These are phyloP conservation scores for Tympanopsis confertula DNA, from an alignment of 2,329 filamentous ascomycete genomes.

Conservation along the genomic window DNA sequence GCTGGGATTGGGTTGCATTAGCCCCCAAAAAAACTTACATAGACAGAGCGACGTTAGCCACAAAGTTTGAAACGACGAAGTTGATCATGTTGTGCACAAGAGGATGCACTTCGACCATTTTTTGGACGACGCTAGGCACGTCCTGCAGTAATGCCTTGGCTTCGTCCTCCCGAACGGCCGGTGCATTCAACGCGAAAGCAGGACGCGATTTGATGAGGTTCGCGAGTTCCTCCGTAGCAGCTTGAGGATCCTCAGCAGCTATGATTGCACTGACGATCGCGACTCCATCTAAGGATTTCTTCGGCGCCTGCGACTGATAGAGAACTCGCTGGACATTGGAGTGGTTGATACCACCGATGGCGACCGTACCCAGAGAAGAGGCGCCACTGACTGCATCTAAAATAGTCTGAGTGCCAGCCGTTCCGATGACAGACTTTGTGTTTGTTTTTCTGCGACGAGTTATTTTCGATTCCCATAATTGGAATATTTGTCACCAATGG, in stretches of 20 bases:
- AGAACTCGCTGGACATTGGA: conserved; percentile 46
- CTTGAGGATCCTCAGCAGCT: conserved; percentile 34
- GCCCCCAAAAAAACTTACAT: conserved; percentile 16
- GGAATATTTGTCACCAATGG: conserved; percentile 2
- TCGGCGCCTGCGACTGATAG: conserved; percentile 36
- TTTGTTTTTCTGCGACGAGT: conserved; percentile 59
- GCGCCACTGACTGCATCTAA: conserved; percentile 44
- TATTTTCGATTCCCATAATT: not conserved
- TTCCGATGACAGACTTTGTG: conserved; percentile 70
- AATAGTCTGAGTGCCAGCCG: conserved; percentile 58
- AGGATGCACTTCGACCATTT: conserved; percentile 33
- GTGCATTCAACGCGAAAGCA: not conserved
- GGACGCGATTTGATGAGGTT: conserved; percentile 24
- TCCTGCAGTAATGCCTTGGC: not conserved
- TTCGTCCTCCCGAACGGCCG: not conserved
- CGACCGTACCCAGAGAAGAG: conserved; percentile 17
- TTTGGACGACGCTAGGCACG: conserved; percentile 23
- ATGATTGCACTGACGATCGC: conserved; percentile 54
- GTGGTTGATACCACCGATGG: conserved; percentile 51
- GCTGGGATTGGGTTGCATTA: too few relatives aligned
- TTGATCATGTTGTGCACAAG: conserved; percentile 60
- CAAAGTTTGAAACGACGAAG: conserved; percentile 53
- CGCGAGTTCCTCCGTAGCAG: conserved; percentile 31
- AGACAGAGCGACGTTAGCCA: conserved; percentile 48
- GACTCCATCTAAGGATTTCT: conserved; percentile 42